Conservation (phyloP, 2,329 filamentous ascomycete species). For the Aureobasidium uvarum region DNA sequence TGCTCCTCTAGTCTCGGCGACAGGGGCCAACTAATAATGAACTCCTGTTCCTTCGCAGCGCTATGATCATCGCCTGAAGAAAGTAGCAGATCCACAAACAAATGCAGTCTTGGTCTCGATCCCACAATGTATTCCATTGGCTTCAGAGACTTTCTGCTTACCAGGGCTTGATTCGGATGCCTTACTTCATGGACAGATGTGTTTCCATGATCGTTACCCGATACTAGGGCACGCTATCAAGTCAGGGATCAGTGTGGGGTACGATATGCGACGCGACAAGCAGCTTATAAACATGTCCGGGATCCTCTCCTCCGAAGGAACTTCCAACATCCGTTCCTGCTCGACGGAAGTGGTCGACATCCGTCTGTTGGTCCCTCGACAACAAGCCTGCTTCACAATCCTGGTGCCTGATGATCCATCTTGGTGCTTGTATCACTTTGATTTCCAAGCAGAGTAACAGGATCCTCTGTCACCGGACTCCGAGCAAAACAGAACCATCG, state of each 20-base stretch:
- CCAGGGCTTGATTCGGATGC: background rate
- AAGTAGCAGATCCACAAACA: background rate
- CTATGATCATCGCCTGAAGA: background rate
- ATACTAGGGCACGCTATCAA: background rate
- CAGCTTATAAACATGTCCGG: slow-evolving; percentile 9
- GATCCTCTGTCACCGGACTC: background rate
- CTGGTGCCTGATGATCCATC: no score
- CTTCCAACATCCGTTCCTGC: background rate
- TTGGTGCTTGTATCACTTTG: background rate
- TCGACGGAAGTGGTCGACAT: background rate
- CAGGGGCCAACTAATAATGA: background rate
- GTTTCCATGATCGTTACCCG: no score
- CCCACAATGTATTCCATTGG: background rate
- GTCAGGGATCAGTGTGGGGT: background rate
- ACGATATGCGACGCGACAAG: background rate
- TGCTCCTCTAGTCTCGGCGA: background rate
- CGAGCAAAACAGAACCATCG: background rate
- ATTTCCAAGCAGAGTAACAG: background rate
- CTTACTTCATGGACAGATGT: background rate
- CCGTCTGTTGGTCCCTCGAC: background rate
- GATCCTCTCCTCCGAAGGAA: background rate
- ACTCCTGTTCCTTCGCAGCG: background rate
- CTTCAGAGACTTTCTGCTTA: background rate
- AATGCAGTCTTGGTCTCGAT: background rate
- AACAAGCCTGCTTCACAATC: background rate